phyloP scores from a whole-genome alignment of 352 stramenopile species.

The Phytophthora sojae region DNA sequence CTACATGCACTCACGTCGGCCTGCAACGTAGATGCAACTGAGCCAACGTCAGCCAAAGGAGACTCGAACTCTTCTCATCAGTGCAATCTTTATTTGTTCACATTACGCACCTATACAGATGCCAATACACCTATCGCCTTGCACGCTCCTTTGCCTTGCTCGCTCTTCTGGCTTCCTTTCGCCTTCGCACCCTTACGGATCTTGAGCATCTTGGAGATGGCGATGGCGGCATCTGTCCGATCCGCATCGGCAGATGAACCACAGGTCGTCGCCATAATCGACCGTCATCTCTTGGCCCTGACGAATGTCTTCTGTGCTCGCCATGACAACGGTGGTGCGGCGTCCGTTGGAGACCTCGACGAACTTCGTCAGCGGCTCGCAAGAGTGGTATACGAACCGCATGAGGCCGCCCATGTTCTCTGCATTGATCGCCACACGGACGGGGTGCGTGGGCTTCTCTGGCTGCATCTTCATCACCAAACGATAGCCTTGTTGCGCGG shows the following conservation, averaged over 20 bases:
- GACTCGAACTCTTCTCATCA: background rate
- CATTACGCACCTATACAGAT: background rate
- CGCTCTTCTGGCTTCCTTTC: background rate
- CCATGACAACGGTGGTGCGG: background rate
- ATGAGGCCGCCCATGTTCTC: background rate
- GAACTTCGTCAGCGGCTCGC: background rate
- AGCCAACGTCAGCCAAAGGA: background rate
- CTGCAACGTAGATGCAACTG: background rate
- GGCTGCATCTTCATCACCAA: background rate
- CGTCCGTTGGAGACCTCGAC: background rate
- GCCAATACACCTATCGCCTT: background rate
- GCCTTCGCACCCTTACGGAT: background rate
- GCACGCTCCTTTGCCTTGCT: background rate
- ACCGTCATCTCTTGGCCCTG: background rate
- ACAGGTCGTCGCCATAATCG: background rate
- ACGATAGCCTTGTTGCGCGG: background rate
- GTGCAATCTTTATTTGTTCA: background rate
- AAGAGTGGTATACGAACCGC: background rate
- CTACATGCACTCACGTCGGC: too few species aligned
- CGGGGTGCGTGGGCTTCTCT: background rate
- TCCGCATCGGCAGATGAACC: background rate
- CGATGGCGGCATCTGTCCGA: background rate
- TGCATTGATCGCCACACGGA: background rate
- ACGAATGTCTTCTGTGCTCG: background rate
- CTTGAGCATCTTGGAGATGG: background rate